Conservation (phyloP, 2,329 filamentous ascomycete genomes). For the Sarocladium oryzae region DNA sequence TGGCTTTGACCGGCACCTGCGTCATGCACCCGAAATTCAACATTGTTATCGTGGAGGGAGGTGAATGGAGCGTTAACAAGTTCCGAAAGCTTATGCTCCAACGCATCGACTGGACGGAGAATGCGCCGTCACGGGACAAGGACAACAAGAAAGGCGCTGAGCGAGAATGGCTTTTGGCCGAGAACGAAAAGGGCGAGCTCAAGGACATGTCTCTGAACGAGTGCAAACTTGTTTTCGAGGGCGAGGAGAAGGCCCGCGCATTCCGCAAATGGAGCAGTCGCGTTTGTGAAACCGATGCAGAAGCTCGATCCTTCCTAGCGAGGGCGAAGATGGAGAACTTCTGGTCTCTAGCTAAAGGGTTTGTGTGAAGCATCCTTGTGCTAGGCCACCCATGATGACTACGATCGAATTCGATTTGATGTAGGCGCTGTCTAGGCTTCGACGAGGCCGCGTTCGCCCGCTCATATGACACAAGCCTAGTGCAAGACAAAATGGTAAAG, state of each 20-base stretch:
- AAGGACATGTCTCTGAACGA: slow-evolving; percentile 79
- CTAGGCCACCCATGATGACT: too few relatives aligned
- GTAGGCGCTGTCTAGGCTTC: too few relatives aligned
- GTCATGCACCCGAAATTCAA: slow-evolving; percentile 87
- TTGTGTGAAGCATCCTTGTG: not conserved
- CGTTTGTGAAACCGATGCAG: slow-evolving; percentile 87
- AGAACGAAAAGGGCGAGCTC: slow-evolving; percentile 69
- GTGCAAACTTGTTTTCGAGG: slow-evolving; percentile 83
- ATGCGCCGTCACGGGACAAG: slow-evolving; percentile 59
- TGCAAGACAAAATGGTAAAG: too few relatives aligned
- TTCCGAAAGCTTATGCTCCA: slow-evolving; percentile 93
- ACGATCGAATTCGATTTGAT: too few relatives aligned
- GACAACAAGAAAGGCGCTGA: slow-evolving; percentile 52
- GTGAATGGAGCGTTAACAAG: slow-evolving; percentile 70
- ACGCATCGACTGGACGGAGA: slow-evolving; percentile 93
- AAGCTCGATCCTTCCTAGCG: slow-evolving; percentile 73
- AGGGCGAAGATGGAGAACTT: slow-evolving; percentile 91
- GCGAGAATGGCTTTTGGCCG: slow-evolving; percentile 70
- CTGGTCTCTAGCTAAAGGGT: slow-evolving; percentile 79
- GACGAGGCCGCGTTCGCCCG: too few relatives aligned
- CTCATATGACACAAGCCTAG: too few relatives aligned
- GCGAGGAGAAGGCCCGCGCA: slow-evolving; percentile 69
- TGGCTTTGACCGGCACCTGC: slow-evolving; percentile 80
- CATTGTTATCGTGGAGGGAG: slow-evolving; percentile 87
- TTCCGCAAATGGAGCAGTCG: slow-evolving; percentile 87